Base-by-base conservation (phyloP, 768 basidiomycete species). In the Suillus decipiens region DNA sequence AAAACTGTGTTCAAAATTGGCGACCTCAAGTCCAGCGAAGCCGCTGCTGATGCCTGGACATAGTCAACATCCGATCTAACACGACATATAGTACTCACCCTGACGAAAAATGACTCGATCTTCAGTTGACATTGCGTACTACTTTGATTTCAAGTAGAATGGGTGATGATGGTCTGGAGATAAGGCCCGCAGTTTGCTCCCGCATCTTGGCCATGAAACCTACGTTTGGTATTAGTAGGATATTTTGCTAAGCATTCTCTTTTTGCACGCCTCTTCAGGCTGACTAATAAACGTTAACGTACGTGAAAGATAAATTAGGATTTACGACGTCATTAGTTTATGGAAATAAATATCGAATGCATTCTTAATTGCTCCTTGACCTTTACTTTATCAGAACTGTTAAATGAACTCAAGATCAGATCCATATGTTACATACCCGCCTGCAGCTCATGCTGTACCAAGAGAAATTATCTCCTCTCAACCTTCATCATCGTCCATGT, bases 81-180 rank as follows among this genome's bases (percentile, higher is more conserved):
- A 34, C 19, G 11, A 34, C 36, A 28, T 28, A 6, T 28, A 19
- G 10, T 28, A 19, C 19, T 34, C 19, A 53, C 51, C 51, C 33
- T 53, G 51, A 34, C 56, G 56, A 17, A 57, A 57, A 59, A 72
- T 66, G 42, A 61, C 42, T 65, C 67, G 66, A 12, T 57, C 37
- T 56, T 64, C 61, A 31, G 67, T 50, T 39, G 65, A 69, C 69
- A 73, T 71, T 61, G 64, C 59, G 63, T 34, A 31, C 22, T 37
- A 28, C 36, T 39, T 56, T 56, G 55, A 39, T 56, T 39, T 39
- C 55, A 39, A 56, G 55, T 10, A 41, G 37, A 37, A 51, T 17
- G 19, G 17, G 17, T n/a, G 51, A 34, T 53, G 51, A n/a, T n/a
- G 51, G 51, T 34, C 51, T 34, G 6, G 1, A 11, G 51, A 53